Evolutionary conservation across 2,329 filamentous ascomycete species (phyloP).

Genomic region (Dryadomyces quercivorus): DNA sequence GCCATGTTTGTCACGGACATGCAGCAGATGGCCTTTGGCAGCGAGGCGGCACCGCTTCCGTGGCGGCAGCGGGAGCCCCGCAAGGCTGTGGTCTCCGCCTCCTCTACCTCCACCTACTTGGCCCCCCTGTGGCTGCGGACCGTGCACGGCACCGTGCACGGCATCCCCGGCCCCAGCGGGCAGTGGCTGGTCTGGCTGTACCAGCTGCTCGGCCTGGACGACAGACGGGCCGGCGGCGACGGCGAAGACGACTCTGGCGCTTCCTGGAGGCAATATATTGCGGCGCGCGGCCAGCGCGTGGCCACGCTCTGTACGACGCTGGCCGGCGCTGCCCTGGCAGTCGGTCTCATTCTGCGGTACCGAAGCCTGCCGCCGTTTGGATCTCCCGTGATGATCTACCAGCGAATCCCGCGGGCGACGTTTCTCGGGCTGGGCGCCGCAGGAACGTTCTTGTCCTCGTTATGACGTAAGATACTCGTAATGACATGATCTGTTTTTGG

Average conservation of each 20-base stretch:
- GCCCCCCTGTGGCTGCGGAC: slow-evolving; percentile 15
- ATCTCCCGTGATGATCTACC: slow-evolving; percentile 30
- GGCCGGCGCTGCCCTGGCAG: slow-evolving; percentile 24
- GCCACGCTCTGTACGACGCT: slow-evolving; percentile 22
- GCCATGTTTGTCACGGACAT: slow-evolving; percentile 10
- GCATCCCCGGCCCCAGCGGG: slow-evolving; percentile 19
- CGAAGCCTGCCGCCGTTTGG: slow-evolving; percentile 32
- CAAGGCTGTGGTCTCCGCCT: no score
- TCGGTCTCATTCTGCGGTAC: slow-evolving; percentile 25
- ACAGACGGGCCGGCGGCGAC: slow-evolving; percentile 5
- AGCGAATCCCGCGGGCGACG: slow-evolving; percentile 15
- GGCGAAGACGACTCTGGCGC: slow-evolving; percentile 1
- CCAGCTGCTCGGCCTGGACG: slow-evolving; percentile 13
- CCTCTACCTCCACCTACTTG: background rate
- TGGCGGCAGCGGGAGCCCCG: background rate
- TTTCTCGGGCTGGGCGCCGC: background rate
- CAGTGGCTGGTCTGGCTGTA: slow-evolving; percentile 21
- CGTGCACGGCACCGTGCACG: slow-evolving; percentile 20
- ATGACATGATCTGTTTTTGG: background rate
- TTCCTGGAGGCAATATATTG: background rate
- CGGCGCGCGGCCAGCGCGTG: slow-evolving; percentile 15
- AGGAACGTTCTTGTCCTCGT: background rate
- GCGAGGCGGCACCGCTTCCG: background rate
- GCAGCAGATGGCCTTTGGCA: slow-evolving; percentile 5
- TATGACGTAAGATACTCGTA: background rate